Percentiles rank a stretch among this genome's conserved stretches.
phyloP scores from a whole-genome alignment of 2,329 filamentous ascomycete genomes.

The Thermomyces lanuginosus region DNA sequence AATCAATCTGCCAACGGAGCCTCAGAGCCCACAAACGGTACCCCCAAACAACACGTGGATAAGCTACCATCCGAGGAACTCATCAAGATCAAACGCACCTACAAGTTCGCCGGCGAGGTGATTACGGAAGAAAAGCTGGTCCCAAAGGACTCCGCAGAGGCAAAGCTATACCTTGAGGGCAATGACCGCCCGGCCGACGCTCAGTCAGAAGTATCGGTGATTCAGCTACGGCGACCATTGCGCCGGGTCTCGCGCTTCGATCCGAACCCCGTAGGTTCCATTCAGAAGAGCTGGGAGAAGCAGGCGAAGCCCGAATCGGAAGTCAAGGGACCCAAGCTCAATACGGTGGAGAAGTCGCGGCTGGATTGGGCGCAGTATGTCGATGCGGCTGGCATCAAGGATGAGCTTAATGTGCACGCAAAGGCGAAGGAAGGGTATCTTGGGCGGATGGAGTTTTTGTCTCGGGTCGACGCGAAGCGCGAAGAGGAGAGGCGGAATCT shows the following conservation, averaged over 20 bases:
- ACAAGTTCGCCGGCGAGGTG: constrained; percentile 40
- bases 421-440: constrained; percentile 47
- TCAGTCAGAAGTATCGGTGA: constrained; percentile 8
- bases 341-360: constrained; percentile 49
- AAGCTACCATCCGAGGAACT: constrained; percentile 24
- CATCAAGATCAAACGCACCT: constrained; percentile 40
- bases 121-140: constrained; percentile 39
- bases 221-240: constrained; percentile 22
- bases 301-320: constrained; percentile 14
- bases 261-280: constrained; percentile 27
- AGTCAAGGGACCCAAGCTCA: constrained; percentile 43
- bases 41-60: constrained; percentile 5
- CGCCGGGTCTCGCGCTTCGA: constrained; percentile 31
- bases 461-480: constrained; percentile 37
- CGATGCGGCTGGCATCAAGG: constrained; percentile 42
- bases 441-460: constrained; percentile 46
- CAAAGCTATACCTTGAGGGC: constrained; percentile 35
- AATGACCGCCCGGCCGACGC: constrained; percentile 13
- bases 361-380: constrained; percentile 51
- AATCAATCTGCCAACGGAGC: constrained; percentile 4
- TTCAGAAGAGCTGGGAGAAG: constrained; percentile 30
- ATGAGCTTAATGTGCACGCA: constrained; percentile 44
- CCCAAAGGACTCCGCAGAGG: constrained; percentile 38
- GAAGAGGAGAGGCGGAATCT: constrained; percentile 40
- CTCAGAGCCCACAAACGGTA: too few relatives aligned